phyloP scores from a whole-genome alignment of 148 eudicot genomes.

The Camellia japonica region DNA sequence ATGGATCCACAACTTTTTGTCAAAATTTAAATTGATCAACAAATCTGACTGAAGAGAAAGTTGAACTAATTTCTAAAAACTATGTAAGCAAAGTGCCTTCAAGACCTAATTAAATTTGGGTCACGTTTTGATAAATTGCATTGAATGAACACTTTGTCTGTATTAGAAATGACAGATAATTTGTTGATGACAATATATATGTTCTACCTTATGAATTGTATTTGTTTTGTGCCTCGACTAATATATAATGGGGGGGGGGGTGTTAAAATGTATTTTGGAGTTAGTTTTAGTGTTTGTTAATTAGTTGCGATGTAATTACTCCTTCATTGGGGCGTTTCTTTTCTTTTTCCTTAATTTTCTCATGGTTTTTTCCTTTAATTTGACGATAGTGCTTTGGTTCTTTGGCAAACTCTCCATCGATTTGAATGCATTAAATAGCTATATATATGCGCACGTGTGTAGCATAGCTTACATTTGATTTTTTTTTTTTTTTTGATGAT shows the following conservation, averaged over 20 bases:
- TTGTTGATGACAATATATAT: neutral
- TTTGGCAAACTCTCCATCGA: too few relatives aligned
- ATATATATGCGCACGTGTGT: too few relatives aligned
- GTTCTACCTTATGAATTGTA: conserved; percentile 7
- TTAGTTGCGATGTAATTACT: neutral
- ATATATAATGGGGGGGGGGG: neutral
- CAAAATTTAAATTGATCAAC: too few relatives aligned
- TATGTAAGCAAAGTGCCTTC: too few relatives aligned
- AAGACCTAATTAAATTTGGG: too few relatives aligned
- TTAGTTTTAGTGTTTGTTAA: neutral
- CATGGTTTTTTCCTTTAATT: neutral
- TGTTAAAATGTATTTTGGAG: neutral
- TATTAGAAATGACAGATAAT: conserved; percentile 9
- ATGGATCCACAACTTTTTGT: too few relatives aligned
- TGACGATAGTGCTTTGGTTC: neutral
- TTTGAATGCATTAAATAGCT: too few relatives aligned
- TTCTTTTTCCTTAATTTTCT: neutral
- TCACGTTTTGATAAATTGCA: neutral
- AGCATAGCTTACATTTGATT: too few relatives aligned
- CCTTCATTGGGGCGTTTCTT: neutral
- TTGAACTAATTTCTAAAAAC: too few relatives aligned
- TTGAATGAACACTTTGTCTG: neutral
- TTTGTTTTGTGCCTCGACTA: neutral
- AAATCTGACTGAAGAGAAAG: too few relatives aligned
- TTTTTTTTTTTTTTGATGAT: too few relatives aligned